Conservation (phyloP, 2,329 filamentous ascomycete species). For the Conoideocrella luteorostrata region DNA sequence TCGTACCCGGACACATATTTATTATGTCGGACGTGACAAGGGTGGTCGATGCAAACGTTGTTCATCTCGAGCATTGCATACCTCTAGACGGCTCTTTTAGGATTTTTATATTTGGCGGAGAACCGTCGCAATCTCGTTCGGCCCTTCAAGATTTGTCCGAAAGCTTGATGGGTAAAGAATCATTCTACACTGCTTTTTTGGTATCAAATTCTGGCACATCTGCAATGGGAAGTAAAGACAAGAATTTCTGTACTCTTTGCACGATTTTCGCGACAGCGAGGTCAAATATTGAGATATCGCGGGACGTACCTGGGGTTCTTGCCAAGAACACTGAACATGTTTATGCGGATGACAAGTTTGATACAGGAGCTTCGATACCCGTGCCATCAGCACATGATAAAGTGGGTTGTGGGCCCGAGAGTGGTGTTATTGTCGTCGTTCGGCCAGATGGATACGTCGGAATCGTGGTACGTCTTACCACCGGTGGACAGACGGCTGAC, state of each 20-base stretch:
- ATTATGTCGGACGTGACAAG: conserved; percentile 76
- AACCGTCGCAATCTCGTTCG: conserved; percentile 47
- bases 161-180: conserved; percentile 57
- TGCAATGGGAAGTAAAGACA: conserved; percentile 80
- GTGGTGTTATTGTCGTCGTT: conserved; percentile 75
- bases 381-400: conserved; percentile 76
- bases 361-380: conserved; percentile 62
- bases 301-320: conserved; percentile 63
- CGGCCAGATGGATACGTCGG: conserved; percentile 84
- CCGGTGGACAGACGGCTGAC: conserved; percentile 73
- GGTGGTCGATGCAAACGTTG: conserved; percentile 81
- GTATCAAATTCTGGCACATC: conserved; percentile 56
- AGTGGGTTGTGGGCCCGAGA: conserved; percentile 69
- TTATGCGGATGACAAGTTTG: conserved; percentile 79
- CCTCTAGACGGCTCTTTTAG: conserved; percentile 84
- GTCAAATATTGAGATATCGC: conserved; percentile 62
- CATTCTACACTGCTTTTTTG: conserved; percentile 65
- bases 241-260: conserved; percentile 71
- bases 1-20: conserved; percentile 69
- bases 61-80: conserved; percentile 84
- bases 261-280: conserved; percentile 66
- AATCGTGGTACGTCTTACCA: conserved; percentile 63
- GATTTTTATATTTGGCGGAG: conserved; percentile 79
- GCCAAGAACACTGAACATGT: conserved; percentile 74
- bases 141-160: conserved; percentile 66